Percentiles rank a stretch among this genome's conserved stretches.
phyloP scores from a whole-genome alignment of 495 filamentous ascomycete genomes.

The Podospora australis region DNA sequence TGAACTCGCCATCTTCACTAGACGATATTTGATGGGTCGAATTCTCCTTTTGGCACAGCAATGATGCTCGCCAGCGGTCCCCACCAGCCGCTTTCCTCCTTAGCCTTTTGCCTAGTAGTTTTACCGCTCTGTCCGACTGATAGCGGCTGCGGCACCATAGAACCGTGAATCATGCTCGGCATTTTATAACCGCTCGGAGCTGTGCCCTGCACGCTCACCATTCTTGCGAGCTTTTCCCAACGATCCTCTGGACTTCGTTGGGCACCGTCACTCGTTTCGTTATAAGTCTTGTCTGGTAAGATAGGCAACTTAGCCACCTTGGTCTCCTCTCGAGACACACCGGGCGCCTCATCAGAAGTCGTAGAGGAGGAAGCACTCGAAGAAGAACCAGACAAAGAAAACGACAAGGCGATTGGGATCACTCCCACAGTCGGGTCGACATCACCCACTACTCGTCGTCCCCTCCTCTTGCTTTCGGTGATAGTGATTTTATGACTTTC shows the following conservation, averaged over 20 bases:
- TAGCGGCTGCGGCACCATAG: conserved; percentile 1
- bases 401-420: conserved; percentile 6
- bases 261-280: no score
- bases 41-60: conserved; percentile 1
- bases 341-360: background rate
- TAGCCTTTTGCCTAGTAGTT: background rate
- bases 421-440: background rate
- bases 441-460: background rate
- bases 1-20: no score
- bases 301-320: no score
- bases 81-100: conserved; percentile 29
- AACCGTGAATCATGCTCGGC: background rate
- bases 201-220: background rate
- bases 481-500: background rate
- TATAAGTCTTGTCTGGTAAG: no score
- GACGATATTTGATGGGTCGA: conserved; percentile 3
- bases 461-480: background rate
- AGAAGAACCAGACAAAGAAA: background rate
- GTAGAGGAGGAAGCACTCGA: background rate
- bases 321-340: no score
- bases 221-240: no score
- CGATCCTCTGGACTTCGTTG: no score
- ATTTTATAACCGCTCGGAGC: background rate
- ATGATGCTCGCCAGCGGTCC: conserved; percentile 11
- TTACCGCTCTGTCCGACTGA: background rate